Base-by-base conservation (phyloP, 2,329 filamentous ascomycete genomes). In the Fusarium marasasianum region DNA sequence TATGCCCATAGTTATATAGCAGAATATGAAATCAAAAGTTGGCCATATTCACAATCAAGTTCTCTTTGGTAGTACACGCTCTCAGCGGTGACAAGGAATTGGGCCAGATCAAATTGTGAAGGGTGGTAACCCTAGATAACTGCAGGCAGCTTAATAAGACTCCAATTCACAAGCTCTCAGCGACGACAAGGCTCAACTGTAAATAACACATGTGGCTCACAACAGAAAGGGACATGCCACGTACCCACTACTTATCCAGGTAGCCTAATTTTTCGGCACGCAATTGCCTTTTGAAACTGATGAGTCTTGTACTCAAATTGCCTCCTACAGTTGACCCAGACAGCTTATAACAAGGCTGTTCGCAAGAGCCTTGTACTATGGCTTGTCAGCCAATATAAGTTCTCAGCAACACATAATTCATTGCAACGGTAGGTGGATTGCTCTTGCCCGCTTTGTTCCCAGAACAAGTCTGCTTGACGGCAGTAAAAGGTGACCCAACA, bases 1-100 rank as follows among this genome's bases (percentile, higher is more conserved):
- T 29, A 10, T 3, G 1, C 3, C 3, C 9, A 3, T 29, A 3
- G 29, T 29, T 8, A 3, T 29, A 3, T 29, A 18, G 4, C 4
- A 20, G 22, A 14, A 5, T 1, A 8, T 2, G 8, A 11, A 33
- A 33, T 18, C 5, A 18, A 18, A 17, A n/a, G 47, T 18, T 9
- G 29, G 18, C 8, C 3, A 3, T 18, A 1, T 18, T 9, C 1
- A 33, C 11, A 13, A 9, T 5, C 1, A 5, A 33, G 22, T 13
- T n/a, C 29, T 29, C 3, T 29, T 3, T 29, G 8, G 3, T 29
- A 3, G 29, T 29, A 29, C 3, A 3, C 29, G 29, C 29, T 29
- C 7, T 17, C 7, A 48, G 26, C 26, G 7, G 24, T 24, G 24
- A 24, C 24, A 24, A 24, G 24, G 24, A 24, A 24, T 24, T 24